A percentile compares a stretch with the other conserved stretches of the same genome.
phyloP scores from a whole-genome alignment of 805 yeast species.

The Schwanniomyces sp. region DNA sequence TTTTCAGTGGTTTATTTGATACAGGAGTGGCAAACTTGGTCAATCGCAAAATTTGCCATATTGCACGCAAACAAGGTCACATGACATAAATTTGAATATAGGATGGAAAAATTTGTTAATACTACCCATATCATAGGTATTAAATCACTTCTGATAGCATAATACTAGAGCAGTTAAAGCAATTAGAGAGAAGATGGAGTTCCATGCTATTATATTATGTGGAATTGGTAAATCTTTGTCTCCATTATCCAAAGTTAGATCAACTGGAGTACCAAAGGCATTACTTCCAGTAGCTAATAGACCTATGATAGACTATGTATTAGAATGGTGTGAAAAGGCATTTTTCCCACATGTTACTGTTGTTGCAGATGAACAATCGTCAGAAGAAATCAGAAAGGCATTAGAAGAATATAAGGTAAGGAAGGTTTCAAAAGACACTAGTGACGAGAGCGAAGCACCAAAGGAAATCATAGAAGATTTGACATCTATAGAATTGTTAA shows the following conservation, averaged over 20 bases:
- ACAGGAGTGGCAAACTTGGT: slow-evolving; percentile 3
- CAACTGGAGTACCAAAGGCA: slow-evolving; percentile 77
- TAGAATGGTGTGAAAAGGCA: slow-evolving; percentile 92
- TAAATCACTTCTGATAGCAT: not conserved
- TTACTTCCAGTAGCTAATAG: slow-evolving; percentile 84
- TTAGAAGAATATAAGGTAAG: slow-evolving; percentile 46
- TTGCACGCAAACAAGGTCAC: not conserved
- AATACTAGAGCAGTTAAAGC: not conserved
- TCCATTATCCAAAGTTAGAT: slow-evolving; percentile 67
- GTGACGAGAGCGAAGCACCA: slow-evolving; percentile 12
- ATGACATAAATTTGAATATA: not conserved
- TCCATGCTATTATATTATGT: slow-evolving; percentile 87
- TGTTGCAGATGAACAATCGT: slow-evolving; percentile 51
- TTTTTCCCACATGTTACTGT: slow-evolving; percentile 70
- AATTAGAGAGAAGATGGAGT: slow-evolving; percentile 60
- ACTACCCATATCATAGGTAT: not conserved
- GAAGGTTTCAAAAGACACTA: slow-evolving; percentile 25
- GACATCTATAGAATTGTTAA: slow-evolving; percentile 21
- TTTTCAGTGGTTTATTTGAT: not conserved
- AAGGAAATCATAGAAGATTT: slow-evolving; percentile 12
- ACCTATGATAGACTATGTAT: slow-evolving; percentile 83
- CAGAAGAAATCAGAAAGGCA: slow-evolving; percentile 46
- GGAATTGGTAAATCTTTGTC: slow-evolving; percentile 75
- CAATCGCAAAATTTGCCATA: not conserved
- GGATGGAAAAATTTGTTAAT: not conserved